Percentiles rank a stretch among this genome's conserved stretches.
phyloP scores from a whole-genome alignment of 139 green algal genomes.

The Tetradesmus obliquus region DNA sequence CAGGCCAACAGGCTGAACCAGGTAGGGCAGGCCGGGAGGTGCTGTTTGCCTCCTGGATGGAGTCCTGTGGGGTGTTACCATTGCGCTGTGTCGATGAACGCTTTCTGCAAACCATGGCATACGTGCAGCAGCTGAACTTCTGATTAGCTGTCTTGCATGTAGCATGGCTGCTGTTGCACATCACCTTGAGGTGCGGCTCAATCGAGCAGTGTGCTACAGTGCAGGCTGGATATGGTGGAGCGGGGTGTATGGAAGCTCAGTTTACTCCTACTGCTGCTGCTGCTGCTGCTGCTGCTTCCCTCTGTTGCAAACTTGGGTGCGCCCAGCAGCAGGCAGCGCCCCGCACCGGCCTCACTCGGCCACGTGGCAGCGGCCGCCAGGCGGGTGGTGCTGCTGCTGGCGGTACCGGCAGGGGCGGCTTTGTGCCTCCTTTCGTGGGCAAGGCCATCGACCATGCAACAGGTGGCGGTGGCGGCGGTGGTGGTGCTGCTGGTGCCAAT shows the following conservation, averaged over 20 bases:
- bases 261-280: not conserved
- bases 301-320: not conserved
- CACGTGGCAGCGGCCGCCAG: not conserved
- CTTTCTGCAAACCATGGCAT: too few species aligned
- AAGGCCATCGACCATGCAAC: constrained; percentile 55
- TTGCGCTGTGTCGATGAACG: too few species aligned
- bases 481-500: constrained; percentile 16
- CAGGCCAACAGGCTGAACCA: constrained; percentile 36
- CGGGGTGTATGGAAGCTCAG: too few species aligned
- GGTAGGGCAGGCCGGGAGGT: not conserved
- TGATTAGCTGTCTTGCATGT: too few species aligned
- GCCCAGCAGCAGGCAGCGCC: not conserved
- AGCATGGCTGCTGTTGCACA: too few species aligned
- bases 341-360: not conserved
- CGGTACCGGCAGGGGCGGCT: constrained; percentile 51
- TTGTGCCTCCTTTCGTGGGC: constrained; percentile 79
- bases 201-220: too few species aligned
- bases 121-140: too few species aligned
- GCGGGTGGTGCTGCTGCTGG: constrained; percentile 8
- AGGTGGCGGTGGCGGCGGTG: constrained; percentile 26
- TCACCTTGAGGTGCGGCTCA: too few species aligned
- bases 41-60: not conserved
- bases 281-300: not conserved
- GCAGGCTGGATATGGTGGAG: too few species aligned
- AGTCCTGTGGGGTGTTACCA: too few species aligned